Base-by-base conservation (phyloP, 495 filamentous ascomycete species). In the Hypomontagnella monticulosa region DNA sequence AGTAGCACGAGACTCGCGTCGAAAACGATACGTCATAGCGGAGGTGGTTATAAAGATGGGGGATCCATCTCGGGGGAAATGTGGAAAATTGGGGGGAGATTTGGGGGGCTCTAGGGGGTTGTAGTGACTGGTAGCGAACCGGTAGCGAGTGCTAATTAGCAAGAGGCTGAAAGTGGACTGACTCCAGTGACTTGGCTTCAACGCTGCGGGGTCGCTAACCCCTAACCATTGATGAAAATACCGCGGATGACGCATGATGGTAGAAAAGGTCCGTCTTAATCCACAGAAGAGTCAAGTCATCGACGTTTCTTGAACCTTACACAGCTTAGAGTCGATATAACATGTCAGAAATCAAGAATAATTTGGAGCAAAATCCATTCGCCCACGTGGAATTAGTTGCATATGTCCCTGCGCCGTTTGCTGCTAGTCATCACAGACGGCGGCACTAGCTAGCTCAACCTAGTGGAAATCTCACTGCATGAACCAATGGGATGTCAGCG, bases 311-410 rank as follows among this genome's bases (percentile, higher is more conserved):
- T 50, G 41, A 59, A 38, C 30, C 41, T 4, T 47, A 23, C 1
- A 57, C 10, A 32, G n/a, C 4, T 38, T 18, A 30, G 18, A n/a
- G 40, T 15, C n/a, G 47, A 34, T 36, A 34, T 14, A 40, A 41
- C 18, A 48, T 40, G 16, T 43, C 57, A 52, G 23, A 57, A 64
- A 57, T 53, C 53, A 57, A 34, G 38, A 23, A 43, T 41, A 18
- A 40, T 30, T 3, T 49, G 12, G 38, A 40, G 51, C 46, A 9
- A 46, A 58, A 41, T 38, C 33, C 30, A 47, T 51, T 64, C 41
- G 46, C 47, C 42, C 61, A 58, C 62, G 62, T 64, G 48, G 53
- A 40, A 38, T 58, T 58, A 53, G 48, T 40, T 66, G 55, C 55
- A 50, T 59, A 49, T 36, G 30, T 20, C 23, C 43, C 30, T 34